These are phyloP conservation scores for Aspergillus bertholletiae DNA, from an alignment of 495 filamentous ascomycete species.

Conservation along the genomic window DNA sequence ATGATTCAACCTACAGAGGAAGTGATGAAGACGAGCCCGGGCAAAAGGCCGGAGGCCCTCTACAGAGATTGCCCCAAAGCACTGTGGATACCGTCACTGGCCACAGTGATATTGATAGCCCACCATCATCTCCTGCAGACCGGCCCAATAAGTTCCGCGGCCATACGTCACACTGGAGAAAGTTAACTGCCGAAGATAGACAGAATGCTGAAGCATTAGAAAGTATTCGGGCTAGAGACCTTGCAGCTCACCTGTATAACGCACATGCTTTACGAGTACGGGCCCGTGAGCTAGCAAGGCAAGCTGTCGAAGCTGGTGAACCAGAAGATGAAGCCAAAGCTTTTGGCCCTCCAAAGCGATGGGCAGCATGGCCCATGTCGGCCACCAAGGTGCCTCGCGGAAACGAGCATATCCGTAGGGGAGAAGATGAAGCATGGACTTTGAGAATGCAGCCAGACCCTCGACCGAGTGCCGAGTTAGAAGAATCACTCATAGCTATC, in stretches of 20 bases:
- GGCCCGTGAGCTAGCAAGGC: slow-evolving; percentile 19
- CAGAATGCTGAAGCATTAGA: slow-evolving; percentile 54
- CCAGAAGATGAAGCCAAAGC: slow-evolving; percentile 19
- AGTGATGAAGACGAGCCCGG: slow-evolving; percentile 17
- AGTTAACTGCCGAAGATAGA: slow-evolving; percentile 56
- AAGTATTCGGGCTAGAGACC: slow-evolving; percentile 53
- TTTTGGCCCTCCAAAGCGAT: slow-evolving; percentile 44
- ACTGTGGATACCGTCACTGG: neutral
- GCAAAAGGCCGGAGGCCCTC: neutral
- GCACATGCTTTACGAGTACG: slow-evolving; percentile 57
- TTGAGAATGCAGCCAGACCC: slow-evolving; percentile 36
- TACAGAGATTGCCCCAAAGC: neutral
- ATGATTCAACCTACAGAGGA: slow-evolving; percentile 22
- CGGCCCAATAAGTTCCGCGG: slow-evolving; percentile 56
- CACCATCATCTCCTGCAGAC: slow-evolving; percentile 16
- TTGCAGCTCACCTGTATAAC: slow-evolving; percentile 77
- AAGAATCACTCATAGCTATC: slow-evolving; percentile 61
- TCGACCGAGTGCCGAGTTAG: slow-evolving; percentile 54
- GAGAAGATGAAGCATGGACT: slow-evolving; percentile 45
- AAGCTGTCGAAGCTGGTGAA: slow-evolving; percentile 26
- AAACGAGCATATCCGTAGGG: slow-evolving; percentile 38
- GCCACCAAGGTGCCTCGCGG: slow-evolving; percentile 56
- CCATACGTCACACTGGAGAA: slow-evolving; percentile 54
- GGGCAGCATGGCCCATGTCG: slow-evolving; percentile 78
- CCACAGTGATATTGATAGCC: neutral